Percentiles rank a stretch among this genome's conserved stretches.
Conservation (phyloP, 345 rosid genomes). For the Citrus australasica region DNA sequence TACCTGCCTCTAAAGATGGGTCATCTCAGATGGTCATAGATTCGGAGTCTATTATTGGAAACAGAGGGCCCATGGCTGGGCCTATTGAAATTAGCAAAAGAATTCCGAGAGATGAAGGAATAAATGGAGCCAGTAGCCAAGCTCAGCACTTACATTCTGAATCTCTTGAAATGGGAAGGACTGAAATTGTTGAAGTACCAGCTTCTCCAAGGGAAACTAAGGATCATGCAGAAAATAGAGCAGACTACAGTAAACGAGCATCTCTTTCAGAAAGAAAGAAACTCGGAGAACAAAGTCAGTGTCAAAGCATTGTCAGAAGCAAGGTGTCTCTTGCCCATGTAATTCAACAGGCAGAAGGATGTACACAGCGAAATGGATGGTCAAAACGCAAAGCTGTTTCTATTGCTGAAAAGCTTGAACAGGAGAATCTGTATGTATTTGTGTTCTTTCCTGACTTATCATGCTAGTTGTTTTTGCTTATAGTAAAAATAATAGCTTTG, state of each 20-base stretch:
- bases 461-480: neutral
- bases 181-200: slow-evolving; percentile 75
- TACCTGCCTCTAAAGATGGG: slow-evolving; percentile 43
- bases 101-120: slow-evolving; percentile 12
- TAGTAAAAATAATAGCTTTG: neutral
- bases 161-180: slow-evolving; percentile 38
- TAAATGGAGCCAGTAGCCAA: slow-evolving; percentile 7
- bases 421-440: slow-evolving; percentile 79
- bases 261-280: slow-evolving; percentile 39
- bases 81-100: slow-evolving; percentile 7
- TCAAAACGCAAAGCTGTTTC: slow-evolving; percentile 84
- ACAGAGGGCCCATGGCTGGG: slow-evolving; percentile 17
- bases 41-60: slow-evolving; percentile 16
- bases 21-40: slow-evolving; percentile 29
- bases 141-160: slow-evolving; percentile 17
- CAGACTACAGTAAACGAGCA: slow-evolving; percentile 27
- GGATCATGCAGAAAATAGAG: slow-evolving; percentile 22
- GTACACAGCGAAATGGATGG: slow-evolving; percentile 63
- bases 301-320: slow-evolving; percentile 83
- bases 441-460: neutral
- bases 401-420: slow-evolving; percentile 92
- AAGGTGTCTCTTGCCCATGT: slow-evolving; percentile 88
- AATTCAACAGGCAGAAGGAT: slow-evolving; percentile 87
- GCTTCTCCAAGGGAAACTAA: slow-evolving; percentile 37
- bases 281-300: slow-evolving; percentile 47